Evolutionary conservation across 331 rosid species (phyloP), one percentile per base, ranked within the genome.

Genomic region (Pyrus hybrid): DNA sequence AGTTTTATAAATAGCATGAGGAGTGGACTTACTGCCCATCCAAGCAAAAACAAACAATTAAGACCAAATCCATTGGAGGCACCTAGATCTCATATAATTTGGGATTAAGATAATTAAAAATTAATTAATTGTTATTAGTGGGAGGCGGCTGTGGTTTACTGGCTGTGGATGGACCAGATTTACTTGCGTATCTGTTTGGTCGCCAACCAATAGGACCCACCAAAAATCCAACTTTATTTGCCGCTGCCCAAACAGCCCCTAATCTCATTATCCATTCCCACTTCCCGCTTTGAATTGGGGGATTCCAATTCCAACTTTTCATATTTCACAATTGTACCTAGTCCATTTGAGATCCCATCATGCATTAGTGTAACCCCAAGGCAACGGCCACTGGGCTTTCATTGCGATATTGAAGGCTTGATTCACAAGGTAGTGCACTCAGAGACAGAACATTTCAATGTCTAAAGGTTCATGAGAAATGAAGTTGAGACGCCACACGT

Each of bases 201-300:
- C 79, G 82, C 90, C 90, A 83, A 89, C 82, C 65, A 2, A 18
- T 79, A 70, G 93, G 90, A n/a, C 90, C 64, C 82, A 75, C 86
- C 28, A 7, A 11, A 51, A 33, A 10, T 11, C 11, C 70, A n/a
- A 20, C 7, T 64, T 64, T 30, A 21, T 64, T 64, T 9, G 25
- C 13, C 2, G 0, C 68, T 30, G 14, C 4, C 8, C 25, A 8
- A 17, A 30, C 16, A 26, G 37, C 21, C 32, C 6, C 6, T 4
- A 6, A 71, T 12, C 58, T 29, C 7, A 13, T 30, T 71, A n/a
- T 37, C 66, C 53, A 32, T 54, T 54, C 21, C 25, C 37, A 33
- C 23, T 72, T 37, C 43, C 13, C 43, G 13, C 43, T 37, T 37
- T 37, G 13, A 37, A 37, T 37, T 37, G 43, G 43, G 43, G 43